These are phyloP conservation scores for Pseudotulostoma volvatum DNA, from an alignment of 495 filamentous ascomycete genomes.

Conservation along the genomic window DNA sequence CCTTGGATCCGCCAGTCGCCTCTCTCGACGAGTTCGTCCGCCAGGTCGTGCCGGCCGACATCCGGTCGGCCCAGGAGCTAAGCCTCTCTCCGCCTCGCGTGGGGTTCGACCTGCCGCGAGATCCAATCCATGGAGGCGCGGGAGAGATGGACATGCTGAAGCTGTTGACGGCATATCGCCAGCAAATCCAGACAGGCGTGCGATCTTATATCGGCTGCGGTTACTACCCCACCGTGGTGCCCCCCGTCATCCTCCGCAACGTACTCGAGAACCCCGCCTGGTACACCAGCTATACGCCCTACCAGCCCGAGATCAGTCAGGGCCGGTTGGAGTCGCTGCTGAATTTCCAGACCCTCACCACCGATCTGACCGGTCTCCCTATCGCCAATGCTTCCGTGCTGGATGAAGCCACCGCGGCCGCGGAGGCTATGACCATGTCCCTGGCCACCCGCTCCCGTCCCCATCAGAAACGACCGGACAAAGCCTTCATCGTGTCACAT, in stretches of 20 bases:
- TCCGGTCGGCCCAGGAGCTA: conserved; percentile 54
- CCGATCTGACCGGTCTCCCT: conserved; percentile 74
- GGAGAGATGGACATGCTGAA: conserved; percentile 55
- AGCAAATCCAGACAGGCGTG: conserved; percentile 41
- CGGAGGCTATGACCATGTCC: conserved; percentile 95
- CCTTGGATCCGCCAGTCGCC: conserved; percentile 55
- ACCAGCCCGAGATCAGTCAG: conserved; percentile 97
- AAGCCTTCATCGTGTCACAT: conserved; percentile 70
- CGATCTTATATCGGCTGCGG: conserved; percentile 66
- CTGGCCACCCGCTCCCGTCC: conserved; percentile 55
- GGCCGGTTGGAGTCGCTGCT: conserved; percentile 82
- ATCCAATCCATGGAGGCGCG: conserved; percentile 35
- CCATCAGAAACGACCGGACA: conserved; percentile 57
- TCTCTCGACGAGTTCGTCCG: conserved; percentile 76
- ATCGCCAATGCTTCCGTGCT: conserved; percentile 90
- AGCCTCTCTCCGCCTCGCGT: conserved; percentile 20
- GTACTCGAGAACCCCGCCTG: conserved; percentile 86
- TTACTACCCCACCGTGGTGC: conserved; percentile 74
- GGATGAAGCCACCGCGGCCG: conserved; percentile 87
- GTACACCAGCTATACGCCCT: conserved; percentile 98
- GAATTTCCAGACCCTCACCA: conserved; percentile 92
- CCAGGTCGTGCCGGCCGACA: conserved; percentile 70
- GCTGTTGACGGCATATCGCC: conserved; percentile 45
- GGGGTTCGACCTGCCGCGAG: conserved; percentile 25
- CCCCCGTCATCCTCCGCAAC: conserved; percentile 88